Evolutionary conservation across 805 yeast species (phyloP), one percentile per base, ranked within the genome.

Genomic region (Schizosaccharomyces pombe): DNA sequence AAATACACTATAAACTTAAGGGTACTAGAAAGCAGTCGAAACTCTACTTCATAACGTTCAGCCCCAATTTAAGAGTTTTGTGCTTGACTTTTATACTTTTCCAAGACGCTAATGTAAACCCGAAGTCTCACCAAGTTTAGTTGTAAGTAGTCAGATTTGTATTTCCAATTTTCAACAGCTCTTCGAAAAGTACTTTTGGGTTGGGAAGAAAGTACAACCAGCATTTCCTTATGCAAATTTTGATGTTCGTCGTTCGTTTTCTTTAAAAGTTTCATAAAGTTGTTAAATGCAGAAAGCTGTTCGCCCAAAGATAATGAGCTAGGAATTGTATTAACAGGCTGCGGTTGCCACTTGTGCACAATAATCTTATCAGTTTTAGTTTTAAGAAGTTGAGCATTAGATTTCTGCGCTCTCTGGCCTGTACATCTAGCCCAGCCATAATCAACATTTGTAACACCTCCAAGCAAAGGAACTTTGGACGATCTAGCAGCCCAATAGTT

Each of bases 401-500:
- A 9, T 22, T 8, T 16, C 3, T 43, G 30, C 2, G n/a, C n/a
- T n/a, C n/a, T n/a, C n/a, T 43, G 14, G 1, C 30, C 49, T 2
- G 30, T 19, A 29, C 49, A 43, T 19, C 14, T 16, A 22, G 30
- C 65, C 94, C 94, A 85, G 1, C 95, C 95, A 63, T 77, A 85
- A 63, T 86, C 93, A 56, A 79, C 75, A 55, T 71, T 74, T 4
- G 89, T 79, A 1, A 85, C 78, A 32, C 83, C 72, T 58, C 81
- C 78, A 55, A 78, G 80, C 32, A 70, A 72, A 2, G 94, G 94
- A 22, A 84, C 79, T 14, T 86, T 80, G 5, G 94, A 80, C 37
- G 82, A 74, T 59, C 91, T 75, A 1, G 89, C 83, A 1, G 93
- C 84, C 95, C 95, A 86, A 64, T 83, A 86, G 65, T 85, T 86